Evolutionary conservation across 78 protist genomes (phyloP), one percentile per base, ranked within the genome.

Genomic region (Dictyostelium brefeldianum): DNA sequence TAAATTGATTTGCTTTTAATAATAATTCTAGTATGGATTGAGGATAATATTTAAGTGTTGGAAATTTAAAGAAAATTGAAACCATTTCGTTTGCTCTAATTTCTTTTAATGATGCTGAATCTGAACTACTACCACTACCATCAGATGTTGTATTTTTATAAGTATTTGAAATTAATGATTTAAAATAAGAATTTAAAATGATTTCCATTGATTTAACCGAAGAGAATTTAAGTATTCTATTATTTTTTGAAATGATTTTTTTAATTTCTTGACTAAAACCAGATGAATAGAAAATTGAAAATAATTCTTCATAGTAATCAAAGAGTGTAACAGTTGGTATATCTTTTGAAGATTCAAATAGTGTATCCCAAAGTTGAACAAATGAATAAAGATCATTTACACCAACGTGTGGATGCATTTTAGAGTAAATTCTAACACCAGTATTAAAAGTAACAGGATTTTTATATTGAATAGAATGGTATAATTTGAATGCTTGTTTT

Each of bases 401-500:
- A 62, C 70, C 70, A 62, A 62, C 12, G 10, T 25, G 70, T 62
- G 70, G 70, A 25, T 25, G 70, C 70, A 62, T 62, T 62, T 17
- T 62, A 11, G 70, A 25, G 27, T 62, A 62, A 5, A 62, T 62
- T 62, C 27, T 29, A 11, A 62, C 70, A 62, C 70, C 70, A 25
- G 27, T 11, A 25, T 62, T 62, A 11, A 62, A 62, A 9, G 70
- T 62, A 25, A 18, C 27, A 25, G 18, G 20, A 62, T 62, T 62
- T 25, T 62, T 62, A 62, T 25, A 62, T 9, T 25, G 10, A n/a
- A 62, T 62, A 11, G 36, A 62, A 62, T 62, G 70, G 27, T 25
- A 62, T 62, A 62, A 62, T 62, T 62, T 62, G 22, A 62, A 62
- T 62, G 70, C 70, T 62, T 62, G 43, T 57, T 25, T 62, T 4